Conservation (phyloP, 2,329 filamentous ascomycete species). For the Coniochaeta sp. region DNA sequence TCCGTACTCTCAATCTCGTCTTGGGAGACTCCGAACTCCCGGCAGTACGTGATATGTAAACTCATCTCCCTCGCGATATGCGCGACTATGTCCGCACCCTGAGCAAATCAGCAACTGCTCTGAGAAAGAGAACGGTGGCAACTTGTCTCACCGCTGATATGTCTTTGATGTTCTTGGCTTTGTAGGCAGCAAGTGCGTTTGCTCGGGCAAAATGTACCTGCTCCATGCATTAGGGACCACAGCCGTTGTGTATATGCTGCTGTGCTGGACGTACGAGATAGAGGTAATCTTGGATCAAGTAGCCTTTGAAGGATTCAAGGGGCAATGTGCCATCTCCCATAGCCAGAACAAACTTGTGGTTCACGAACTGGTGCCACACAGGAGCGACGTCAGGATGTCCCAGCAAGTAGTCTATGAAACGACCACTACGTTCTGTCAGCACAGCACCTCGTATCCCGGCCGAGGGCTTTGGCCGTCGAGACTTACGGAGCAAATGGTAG, state of each 20-base stretch:
- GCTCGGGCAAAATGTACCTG: conserved; percentile 83
- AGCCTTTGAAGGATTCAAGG: conserved; percentile 73
- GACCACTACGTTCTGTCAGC: conserved; percentile 41
- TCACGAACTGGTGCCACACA: conserved; percentile 68
- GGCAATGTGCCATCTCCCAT: conserved; percentile 72
- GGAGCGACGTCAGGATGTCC: conserved; percentile 64
- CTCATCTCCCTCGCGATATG: conserved; percentile 75
- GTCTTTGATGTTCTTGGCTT: conserved; percentile 65
- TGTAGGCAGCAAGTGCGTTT: conserved; percentile 80
- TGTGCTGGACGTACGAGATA: conserved; percentile 56
- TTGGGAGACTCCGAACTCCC: conserved; percentile 68
- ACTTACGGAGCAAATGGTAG: conserved; percentile 61
- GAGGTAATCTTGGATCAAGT: conserved; percentile 87
- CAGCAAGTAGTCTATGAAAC: conserved; percentile 78
- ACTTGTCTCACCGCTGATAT: conserved; percentile 56
- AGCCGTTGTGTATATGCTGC: neutral
- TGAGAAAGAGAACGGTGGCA: neutral
- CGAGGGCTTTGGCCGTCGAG: neutral
- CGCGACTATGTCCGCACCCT: conserved; percentile 52
- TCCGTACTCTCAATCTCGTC: conserved; percentile 65
- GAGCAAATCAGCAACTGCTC: neutral
- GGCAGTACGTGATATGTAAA: conserved; percentile 77
- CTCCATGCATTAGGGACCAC: neutral
- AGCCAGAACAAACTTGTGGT: conserved; percentile 75
- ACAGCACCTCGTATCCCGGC: neutral